A percentile compares a stretch with the other conserved stretches of the same genome.
These are phyloP conservation scores for Ilyonectria mors-panacis DNA, from an alignment of 2,329 filamentous ascomycete genomes.

Conservation along the genomic window DNA sequence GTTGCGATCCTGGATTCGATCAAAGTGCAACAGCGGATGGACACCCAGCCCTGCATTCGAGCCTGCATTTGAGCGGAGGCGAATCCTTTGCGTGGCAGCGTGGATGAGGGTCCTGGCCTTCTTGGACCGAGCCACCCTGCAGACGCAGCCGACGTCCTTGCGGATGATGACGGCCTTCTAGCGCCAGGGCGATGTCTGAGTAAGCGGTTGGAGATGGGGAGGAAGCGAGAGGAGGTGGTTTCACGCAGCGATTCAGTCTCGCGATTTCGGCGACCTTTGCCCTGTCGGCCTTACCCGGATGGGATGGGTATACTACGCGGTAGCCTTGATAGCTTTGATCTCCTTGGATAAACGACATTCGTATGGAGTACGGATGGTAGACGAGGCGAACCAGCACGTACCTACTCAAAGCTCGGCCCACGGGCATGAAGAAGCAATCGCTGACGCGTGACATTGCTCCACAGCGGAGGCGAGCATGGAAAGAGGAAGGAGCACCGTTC, in stretches of 20 bases:
- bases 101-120: background rate
- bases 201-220: background rate
- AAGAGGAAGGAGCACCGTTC: background rate
- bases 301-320: background rate
- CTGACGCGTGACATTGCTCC: conserved; percentile 3
- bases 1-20: background rate
- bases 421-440: background rate
- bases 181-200: background rate
- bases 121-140: conserved; percentile 9
- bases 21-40: background rate
- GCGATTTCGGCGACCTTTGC: conserved; percentile 9
- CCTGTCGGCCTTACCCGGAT: background rate
- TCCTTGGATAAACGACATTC: conserved; percentile 9
- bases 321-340: no score
- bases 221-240: background rate
- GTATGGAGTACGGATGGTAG: background rate
- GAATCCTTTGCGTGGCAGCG: background rate
- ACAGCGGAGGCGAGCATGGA: background rate
- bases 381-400: conserved; percentile 14
- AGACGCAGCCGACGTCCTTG: background rate
- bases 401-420: conserved; percentile 8
- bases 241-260: conserved; percentile 8
- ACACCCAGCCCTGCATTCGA: background rate
- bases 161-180: background rate
- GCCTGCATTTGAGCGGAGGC: conserved; percentile 2